Base-by-base conservation (phyloP, 768 basidiomycete genomes). In the Candolleomyces aberdarensis region DNA sequence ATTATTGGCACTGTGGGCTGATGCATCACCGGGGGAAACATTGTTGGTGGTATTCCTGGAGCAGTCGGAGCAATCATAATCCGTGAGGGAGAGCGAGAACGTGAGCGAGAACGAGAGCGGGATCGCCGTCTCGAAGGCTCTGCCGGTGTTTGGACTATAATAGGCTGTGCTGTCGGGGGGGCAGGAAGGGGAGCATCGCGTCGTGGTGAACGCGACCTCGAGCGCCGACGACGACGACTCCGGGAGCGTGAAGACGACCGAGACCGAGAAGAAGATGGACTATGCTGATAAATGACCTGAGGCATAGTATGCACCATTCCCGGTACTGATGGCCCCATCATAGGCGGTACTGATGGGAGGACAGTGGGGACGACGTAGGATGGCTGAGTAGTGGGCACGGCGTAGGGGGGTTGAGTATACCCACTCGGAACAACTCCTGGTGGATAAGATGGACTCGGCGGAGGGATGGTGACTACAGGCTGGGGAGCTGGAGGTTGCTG, bases 81-180 rank as follows among this genome's bases (percentile, higher is more conserved):
- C 17, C 64, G 66, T 4, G 73, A 69, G 36, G 65, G 68, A 55
- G 68, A 68, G n/a, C 66, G 61, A 40, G 67, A 68, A 26, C 65
- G 19, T 20, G 64, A 63, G 14, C 60, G 65, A 56, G 69, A 70
- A 44, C 67, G 66, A 31, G 64, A 65, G 2, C 62, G 68, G 39
- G 60, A 58, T 29, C 67, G 65, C 58, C 44, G 17, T 17, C 44
- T 17, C 19, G 48, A 62, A 56, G 66, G 56, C 46, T 47, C 67
- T 40, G 59, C 48, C 39, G 67, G 69, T 53, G 46, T 40, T 48
- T 63, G 66, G n/a, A 69, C 36, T 36, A 71, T 59, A 3, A 66
- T 50, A n/a, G 63, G 62, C 9, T 50, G 51, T n/a, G 52, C 40
- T 13, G 26, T 26, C 26, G 26, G 20, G 22, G 26, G 36, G 19